Evolutionary conservation across 768 basidiomycete genomes (phyloP).

Genomic region (Pulveroboletus sp.): DNA sequence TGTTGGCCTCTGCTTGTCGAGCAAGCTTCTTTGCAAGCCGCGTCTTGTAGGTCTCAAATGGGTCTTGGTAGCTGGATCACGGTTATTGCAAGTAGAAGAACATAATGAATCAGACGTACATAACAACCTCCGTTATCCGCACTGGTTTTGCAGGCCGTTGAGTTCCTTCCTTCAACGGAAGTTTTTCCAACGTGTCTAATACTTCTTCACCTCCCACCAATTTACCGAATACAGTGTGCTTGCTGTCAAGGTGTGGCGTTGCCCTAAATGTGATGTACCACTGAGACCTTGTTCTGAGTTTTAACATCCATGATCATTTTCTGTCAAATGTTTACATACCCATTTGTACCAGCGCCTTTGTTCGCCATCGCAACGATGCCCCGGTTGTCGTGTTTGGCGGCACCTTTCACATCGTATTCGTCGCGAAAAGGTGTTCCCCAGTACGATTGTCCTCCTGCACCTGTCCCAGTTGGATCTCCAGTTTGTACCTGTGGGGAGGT

Average conservation of each 20-base stretch:
- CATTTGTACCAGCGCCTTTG: slow-evolving; percentile 87
- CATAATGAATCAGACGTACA: slow-evolving; percentile 50
- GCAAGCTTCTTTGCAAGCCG: slow-evolving; percentile 79
- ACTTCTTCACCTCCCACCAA: slow-evolving; percentile 95
- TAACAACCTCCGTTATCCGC: slow-evolving; percentile 79
- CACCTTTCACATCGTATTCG: slow-evolving; percentile 85
- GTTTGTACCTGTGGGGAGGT: slow-evolving; percentile 77
- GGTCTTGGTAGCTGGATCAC: slow-evolving; percentile 77
- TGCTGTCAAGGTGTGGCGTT: slow-evolving; percentile 83
- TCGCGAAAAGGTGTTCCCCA: slow-evolving; percentile 98
- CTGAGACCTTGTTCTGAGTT: slow-evolving; percentile 62
- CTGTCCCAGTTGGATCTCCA: slow-evolving; percentile 96
- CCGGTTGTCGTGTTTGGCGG: slow-evolving; percentile 81
- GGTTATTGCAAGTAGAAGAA: slow-evolving; percentile 2
- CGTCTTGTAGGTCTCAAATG: slow-evolving; percentile 89
- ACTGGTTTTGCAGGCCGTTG: slow-evolving; percentile 86
- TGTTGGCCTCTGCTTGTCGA: slow-evolving; percentile 29
- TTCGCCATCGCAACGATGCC: slow-evolving; percentile 96
- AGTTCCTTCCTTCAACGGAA: slow-evolving; percentile 79
- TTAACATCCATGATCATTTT: background rate
- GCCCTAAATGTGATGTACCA: slow-evolving; percentile 90
- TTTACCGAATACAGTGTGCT: slow-evolving; percentile 96
- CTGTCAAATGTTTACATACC: slow-evolving; percentile 38
- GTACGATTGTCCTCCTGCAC: slow-evolving; percentile 85
- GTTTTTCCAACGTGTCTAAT: slow-evolving; percentile 76